Percentiles rank a stretch among this genome's conserved stretches.
Evolutionary conservation across 129 eudicot species (phyloP).

Genomic region (Tagetes erecta): DNA sequence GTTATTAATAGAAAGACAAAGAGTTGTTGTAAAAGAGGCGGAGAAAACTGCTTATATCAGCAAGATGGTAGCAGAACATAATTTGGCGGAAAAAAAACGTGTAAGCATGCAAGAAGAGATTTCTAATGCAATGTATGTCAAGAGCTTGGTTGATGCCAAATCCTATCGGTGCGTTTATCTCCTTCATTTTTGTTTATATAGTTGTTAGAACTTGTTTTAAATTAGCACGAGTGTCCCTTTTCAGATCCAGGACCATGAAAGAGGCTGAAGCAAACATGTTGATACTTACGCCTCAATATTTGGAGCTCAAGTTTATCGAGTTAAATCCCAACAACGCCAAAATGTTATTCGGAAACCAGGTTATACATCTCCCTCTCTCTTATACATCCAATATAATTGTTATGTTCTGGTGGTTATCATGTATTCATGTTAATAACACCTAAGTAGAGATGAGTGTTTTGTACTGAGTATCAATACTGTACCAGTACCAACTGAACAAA

Average conservation of each 20-base stretch:
- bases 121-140: slow-evolving; percentile 73
- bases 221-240: neutral
- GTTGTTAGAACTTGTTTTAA: neutral
- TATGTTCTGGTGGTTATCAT: neutral
- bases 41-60: slow-evolving; percentile 85
- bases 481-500: no score
- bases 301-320: slow-evolving; percentile 80
- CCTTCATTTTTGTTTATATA: neutral
- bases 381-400: neutral
- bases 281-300: slow-evolving; percentile 80
- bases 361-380: slow-evolving; percentile 18
- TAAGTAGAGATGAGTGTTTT: no score
- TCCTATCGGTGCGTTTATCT: slow-evolving; percentile 50
- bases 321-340: slow-evolving; percentile 79
- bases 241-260: slow-evolving; percentile 60
- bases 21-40: slow-evolving; percentile 93
- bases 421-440: no score
- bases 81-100: slow-evolving; percentile 79
- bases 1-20: slow-evolving; percentile 81
- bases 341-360: slow-evolving; percentile 86
- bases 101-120: slow-evolving; percentile 79
- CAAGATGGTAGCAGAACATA: slow-evolving; percentile 86
- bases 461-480: no score
- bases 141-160: slow-evolving; percentile 89
- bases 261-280: slow-evolving; percentile 92